Conservation (phyloP, 2,329 filamentous ascomycete species). For the Sordariomycetes sp. region DNA sequence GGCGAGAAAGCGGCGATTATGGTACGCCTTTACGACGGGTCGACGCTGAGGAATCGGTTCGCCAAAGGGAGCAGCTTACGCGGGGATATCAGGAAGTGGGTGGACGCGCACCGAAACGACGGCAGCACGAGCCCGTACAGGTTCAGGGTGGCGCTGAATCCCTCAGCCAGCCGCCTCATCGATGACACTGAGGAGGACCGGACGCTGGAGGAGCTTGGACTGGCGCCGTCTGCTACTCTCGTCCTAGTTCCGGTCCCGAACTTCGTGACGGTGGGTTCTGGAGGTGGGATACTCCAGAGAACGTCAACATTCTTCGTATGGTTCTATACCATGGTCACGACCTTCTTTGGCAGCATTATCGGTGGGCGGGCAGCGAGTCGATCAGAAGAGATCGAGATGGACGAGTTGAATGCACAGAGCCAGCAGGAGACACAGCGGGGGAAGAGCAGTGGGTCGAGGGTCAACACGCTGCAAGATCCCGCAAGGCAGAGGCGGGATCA, state of each 20-base stretch:
- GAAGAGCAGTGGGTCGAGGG: conserved; percentile 23
- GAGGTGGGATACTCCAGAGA: not conserved
- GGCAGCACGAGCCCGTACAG: conserved; percentile 54
- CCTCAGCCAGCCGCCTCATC: conserved; percentile 64
- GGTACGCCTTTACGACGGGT: conserved; percentile 75
- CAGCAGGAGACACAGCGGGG: conserved; percentile 2
- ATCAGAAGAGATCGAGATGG: conserved; percentile 1
- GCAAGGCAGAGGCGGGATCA: conserved; percentile 44
- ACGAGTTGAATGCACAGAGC: not conserved
- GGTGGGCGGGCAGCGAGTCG: not conserved
- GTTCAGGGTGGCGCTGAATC: conserved; percentile 76
- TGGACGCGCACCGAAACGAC: conserved; percentile 52
- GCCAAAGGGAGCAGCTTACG: conserved; percentile 50
- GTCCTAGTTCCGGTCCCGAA: conserved; percentile 63
- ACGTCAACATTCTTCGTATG: not conserved
- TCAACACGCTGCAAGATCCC: conserved; percentile 19
- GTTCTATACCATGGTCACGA: conserved; percentile 1
- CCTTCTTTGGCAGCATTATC: conserved; percentile 1
- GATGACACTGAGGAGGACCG: conserved; percentile 64
- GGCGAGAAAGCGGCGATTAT: conserved; percentile 47
- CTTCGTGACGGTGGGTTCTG: conserved; percentile 29
- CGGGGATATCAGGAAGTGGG: conserved; percentile 62
- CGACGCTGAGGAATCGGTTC: conserved; percentile 65
- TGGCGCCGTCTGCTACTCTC: conserved; percentile 72
- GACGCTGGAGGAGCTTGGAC: conserved; percentile 56